These are phyloP conservation scores for Nicotiana sylvestris DNA, from an alignment of 257 asterid genomes.

Conservation along the genomic window DNA sequence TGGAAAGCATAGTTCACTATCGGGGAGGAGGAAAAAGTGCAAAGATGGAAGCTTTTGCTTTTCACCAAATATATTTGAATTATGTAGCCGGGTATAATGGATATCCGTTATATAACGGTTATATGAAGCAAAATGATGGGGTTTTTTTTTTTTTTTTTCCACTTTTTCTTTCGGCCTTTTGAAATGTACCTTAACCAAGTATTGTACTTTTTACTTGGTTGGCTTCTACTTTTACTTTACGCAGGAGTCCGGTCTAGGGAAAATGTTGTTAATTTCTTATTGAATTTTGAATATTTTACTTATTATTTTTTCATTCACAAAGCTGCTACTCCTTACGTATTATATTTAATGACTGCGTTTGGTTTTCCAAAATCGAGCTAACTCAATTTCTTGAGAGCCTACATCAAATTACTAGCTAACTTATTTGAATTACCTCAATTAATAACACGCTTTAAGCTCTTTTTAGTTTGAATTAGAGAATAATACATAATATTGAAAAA, in stretches of 20 bases:
- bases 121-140: slow-evolving; percentile 27
- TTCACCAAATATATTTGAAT: slow-evolving; percentile 27
- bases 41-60: slow-evolving; percentile 30
- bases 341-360: neutral
- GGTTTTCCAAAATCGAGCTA: too few relatives aligned
- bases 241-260: neutral
- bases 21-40: slow-evolving; percentile 14
- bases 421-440: neutral
- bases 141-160: neutral
- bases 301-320: neutral
- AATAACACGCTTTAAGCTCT: neutral
- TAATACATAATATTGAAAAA: neutral
- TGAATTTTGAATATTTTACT: neutral
- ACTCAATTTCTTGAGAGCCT: too few relatives aligned
- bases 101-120: slow-evolving; percentile 64
- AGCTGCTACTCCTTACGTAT: neutral
- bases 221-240: neutral
- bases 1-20: slow-evolving; percentile 24
- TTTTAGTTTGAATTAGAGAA: neutral
- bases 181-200: neutral
- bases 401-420: too few relatives aligned
- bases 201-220: neutral
- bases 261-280: neutral
- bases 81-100: slow-evolving; percentile 39
- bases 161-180: slow-evolving; percentile 9